A percentile compares a stretch with the other conserved stretches of the same genome.
Evolutionary conservation across 805 yeast genomes (phyloP).

Genomic region (Jamesozyma rosinii): DNA sequence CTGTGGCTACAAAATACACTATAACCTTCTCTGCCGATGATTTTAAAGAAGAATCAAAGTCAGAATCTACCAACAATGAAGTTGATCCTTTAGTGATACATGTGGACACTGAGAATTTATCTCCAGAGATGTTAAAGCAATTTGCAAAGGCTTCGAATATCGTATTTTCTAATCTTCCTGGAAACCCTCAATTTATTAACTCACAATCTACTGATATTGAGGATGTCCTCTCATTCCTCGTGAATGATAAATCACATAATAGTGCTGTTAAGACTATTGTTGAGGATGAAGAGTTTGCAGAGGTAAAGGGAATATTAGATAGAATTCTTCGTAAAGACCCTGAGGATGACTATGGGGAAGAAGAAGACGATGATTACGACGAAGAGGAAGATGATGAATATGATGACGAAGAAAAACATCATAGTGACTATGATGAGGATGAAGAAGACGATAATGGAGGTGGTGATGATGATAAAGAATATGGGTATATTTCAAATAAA

Average conservation of each 20-base stretch:
- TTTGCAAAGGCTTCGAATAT: conserved; percentile 11
- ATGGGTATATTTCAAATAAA: not conserved
- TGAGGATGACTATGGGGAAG: conserved; percentile 3
- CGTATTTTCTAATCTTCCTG: conserved; percentile 15
- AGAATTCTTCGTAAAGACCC: conserved; percentile 6
- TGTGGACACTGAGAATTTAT: conserved; percentile 8
- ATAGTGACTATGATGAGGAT: not conserved
- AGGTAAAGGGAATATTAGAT: conserved; percentile 9
- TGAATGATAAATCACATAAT: not conserved
- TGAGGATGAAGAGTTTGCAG: conserved; percentile 7
- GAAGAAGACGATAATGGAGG: not conserved
- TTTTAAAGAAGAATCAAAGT: not conserved
- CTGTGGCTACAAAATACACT: conserved; percentile 2
- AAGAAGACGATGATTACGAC: not conserved
- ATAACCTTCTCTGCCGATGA: not conserved
- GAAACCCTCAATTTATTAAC: conserved; percentile 13
- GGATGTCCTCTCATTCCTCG: not conserved
- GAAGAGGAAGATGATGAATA: not conserved
- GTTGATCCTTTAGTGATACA: conserved; percentile 3
- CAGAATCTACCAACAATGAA: not conserved
- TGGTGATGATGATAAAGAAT: conserved; percentile 1
- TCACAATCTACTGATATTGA: conserved; percentile 1
- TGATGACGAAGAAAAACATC: not conserved
- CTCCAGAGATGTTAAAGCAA: conserved; percentile 12
- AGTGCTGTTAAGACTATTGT: not conserved